A percentile compares a stretch with the other conserved stretches of the same genome.
Conservation (phyloP, 2,329 filamentous ascomycete genomes). For the Chalaropsis thielavioides region DNA sequence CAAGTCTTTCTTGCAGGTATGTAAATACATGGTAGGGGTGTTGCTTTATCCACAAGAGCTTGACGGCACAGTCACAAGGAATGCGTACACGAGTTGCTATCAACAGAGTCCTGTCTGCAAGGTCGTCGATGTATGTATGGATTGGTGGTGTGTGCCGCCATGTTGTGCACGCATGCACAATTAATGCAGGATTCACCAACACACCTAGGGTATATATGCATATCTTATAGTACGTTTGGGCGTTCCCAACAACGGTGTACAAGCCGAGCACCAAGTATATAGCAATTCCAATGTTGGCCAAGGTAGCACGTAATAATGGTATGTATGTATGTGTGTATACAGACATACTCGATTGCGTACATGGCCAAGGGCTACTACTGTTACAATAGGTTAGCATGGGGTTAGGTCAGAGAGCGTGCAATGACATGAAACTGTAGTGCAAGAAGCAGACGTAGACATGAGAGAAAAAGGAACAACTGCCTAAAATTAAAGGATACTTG, state of each 20-base stretch:
- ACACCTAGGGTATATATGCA: neutral
- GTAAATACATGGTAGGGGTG: neutral
- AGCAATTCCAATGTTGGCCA: neutral
- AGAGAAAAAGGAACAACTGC: neutral
- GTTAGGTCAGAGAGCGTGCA: neutral
- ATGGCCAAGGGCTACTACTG: neutral
- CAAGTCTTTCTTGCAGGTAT: neutral
- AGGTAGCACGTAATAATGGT: no score
- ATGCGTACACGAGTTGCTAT: neutral
- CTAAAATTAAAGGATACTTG: neutral
- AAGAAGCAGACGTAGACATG: neutral
- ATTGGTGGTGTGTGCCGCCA: neutral
- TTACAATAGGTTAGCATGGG: neutral
- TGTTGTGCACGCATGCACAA: no score
- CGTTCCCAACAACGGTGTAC: neutral
- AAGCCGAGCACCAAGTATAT: neutral
- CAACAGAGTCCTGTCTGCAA: neutral
- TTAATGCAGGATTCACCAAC: neutral
- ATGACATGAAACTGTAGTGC: conserved; percentile 5
- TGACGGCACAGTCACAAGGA: neutral
- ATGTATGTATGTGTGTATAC: no score
- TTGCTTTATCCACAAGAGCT: neutral
- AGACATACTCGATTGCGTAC: no score
- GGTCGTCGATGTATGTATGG: neutral
- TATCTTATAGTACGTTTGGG: neutral